phyloP scores from a whole-genome alignment of 768 basidiomycete genomes.

The Kwoniella dejecticola region DNA sequence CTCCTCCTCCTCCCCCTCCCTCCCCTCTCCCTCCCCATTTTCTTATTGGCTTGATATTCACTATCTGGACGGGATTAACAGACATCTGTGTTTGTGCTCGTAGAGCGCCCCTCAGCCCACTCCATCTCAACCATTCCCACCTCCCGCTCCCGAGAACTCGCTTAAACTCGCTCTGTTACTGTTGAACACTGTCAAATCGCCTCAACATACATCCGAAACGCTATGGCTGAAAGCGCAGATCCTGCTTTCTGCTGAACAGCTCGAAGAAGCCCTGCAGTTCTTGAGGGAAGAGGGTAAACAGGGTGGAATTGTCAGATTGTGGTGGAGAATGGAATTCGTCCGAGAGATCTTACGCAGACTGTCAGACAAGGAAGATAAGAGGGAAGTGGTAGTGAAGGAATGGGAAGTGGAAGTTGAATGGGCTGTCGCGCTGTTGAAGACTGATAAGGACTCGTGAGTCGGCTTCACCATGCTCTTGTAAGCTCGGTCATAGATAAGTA shows the following conservation, averaged over 20 bases:
- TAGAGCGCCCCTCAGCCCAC: conserved; percentile 34
- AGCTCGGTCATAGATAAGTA: too few species aligned
- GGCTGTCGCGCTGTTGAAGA: conserved; percentile 8
- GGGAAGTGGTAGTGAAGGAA: not conserved
- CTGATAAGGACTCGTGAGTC: conserved; percentile 32
- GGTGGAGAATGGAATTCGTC: conserved; percentile 31
- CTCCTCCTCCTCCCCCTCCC: too few species aligned
- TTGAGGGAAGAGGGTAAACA: conserved; percentile 18
- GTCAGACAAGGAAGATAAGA: not conserved
- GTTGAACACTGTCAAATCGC: conserved; percentile 14
- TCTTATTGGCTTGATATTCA: too few species aligned
- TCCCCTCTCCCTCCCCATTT: too few species aligned
- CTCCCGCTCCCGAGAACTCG: conserved; percentile 14
- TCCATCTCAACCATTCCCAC: conserved; percentile 19
- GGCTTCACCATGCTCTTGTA: not conserved
- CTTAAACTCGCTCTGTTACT: conserved; percentile 25
- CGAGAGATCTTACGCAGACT: conserved; percentile 21
- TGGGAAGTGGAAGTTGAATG: conserved; percentile 27
- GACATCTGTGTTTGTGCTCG: too few species aligned
- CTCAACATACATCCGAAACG: conserved; percentile 26
- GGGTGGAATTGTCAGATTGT: conserved; percentile 25
- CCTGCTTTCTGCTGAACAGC: conserved; percentile 25
- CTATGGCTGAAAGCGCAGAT: conserved; percentile 47
- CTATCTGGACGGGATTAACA: too few species aligned
- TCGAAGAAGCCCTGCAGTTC: conserved; percentile 20